Base-by-base conservation (phyloP, 805 yeast genomes). In the Torulaspora quercuum region DNA sequence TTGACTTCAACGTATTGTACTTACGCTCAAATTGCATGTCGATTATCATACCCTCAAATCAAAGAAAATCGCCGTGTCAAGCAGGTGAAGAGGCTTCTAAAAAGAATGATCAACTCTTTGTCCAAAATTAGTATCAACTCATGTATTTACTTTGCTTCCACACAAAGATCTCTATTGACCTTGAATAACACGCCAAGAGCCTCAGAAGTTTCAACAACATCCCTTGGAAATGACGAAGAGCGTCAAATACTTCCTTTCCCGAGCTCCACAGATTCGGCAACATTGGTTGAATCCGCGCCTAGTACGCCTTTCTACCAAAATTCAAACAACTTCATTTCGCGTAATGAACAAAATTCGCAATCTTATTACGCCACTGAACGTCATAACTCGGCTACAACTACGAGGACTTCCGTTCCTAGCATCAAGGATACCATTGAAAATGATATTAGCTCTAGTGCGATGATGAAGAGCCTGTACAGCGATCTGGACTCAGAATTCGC, bases 91-190 rank as follows among this genome's bases (percentile, higher is more conserved):
- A 65, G 66, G 36, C 60, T 75, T 24, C 56, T 82, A 46, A 75
- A 70, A 48, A 69, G 71, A 41, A 63, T 81, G 10, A 72, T 78
- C 0, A 61, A 69, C 6, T 65, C 80, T 1, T 69, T 78, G 39
- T 73, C 85, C 2, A 82, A 77, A 41, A 69, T 83, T 39, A 76
- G 78, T 40, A 73, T 81, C 39, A 78, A 78, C 51, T 82, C 85
- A 6, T 67, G 73, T 32, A 54, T 82, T n/a, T 82, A 75, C 53
- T 64, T 82, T 35, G 65, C 67, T 32, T 48, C 55, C 10, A 33
- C 39, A 4, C 42, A 35, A 12, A 34, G 41, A 9, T 22, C 7
- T 21, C 32, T 31, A 2, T 33, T 26, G 9, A 22, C 28, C 8
- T 12, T 26, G n/a, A 36, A 33, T 18, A 29, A 15, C 14, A 39